Evolutionary conservation across 352 stramenopile species (phyloP).

Genomic region (Pythium inflatum): DNA sequence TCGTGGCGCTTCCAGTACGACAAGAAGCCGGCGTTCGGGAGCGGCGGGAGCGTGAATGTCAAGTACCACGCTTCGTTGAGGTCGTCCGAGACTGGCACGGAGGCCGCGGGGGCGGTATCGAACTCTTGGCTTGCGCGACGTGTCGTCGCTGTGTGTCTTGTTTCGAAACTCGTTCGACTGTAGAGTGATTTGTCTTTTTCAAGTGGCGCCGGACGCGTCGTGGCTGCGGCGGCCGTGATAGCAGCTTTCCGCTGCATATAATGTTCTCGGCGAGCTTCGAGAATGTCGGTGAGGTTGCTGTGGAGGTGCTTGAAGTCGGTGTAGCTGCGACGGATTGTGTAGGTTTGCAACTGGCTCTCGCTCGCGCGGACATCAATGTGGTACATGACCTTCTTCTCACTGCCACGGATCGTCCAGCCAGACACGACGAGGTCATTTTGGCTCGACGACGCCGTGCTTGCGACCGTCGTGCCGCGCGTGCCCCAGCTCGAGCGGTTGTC

Average conservation of each 20-base stretch:
- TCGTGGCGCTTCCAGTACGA: constrained; percentile 85
- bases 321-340: constrained; percentile 85
- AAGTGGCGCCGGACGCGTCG: too few relatives aligned
- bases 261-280: constrained; percentile 67
- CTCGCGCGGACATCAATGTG: constrained; percentile 85
- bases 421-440: constrained; percentile 70
- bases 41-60: constrained; percentile 52
- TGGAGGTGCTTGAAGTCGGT: constrained; percentile 80
- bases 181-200: constrained; percentile 9
- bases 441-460: constrained; percentile 17
- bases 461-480: constrained; percentile 20
- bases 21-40: constrained; percentile 79
- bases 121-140: constrained; percentile 23
- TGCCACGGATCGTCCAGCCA: constrained; percentile 65
- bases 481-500: constrained; percentile 28
- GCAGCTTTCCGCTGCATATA: constrained; percentile 34
- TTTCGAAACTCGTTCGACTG: neutral
- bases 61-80: constrained; percentile 52
- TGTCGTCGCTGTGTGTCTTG: constrained; percentile 18
- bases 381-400: constrained; percentile 87
- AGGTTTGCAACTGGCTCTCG: constrained; percentile 71
- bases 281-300: constrained; percentile 63
- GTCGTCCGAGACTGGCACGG: constrained; percentile 8
- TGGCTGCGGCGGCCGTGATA: neutral
- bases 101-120: neutral